Evolutionary conservation across 148 eudicot genomes (phyloP), one percentile per base, ranked within the genome.

Genomic region (Chenopodium quinoa): DNA sequence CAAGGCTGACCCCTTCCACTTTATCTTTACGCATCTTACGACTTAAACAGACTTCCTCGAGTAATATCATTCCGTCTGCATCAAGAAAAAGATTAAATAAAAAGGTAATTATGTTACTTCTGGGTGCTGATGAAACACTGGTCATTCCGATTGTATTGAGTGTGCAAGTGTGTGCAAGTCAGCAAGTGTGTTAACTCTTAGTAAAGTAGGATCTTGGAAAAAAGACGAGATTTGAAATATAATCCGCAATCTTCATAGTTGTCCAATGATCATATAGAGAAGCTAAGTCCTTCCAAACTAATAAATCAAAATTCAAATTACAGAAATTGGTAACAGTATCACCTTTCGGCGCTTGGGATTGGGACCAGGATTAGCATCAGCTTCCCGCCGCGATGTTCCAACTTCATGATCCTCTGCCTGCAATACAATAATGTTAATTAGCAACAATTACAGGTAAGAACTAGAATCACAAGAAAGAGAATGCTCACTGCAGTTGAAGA

Each of bases 281-380:
- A 73, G 65, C 37, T 31, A 48, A 64, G 4, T 32, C 10, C 25
- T 50, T 20, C 52, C 8, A 23, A 46, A 37, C 48, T 13, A 75
- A 3, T 31, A 32, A 68, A 37, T 7, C 2, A 48, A 8, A 70
- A 50, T 13, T 37, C 17, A 77, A 60, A 71, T 4, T 56, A 17
- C 56, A 62, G 22, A 63, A 19, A 52, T 40, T 12, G 13, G 63
- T 27, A 10, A 31, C 32, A 56, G 2, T 13, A 37, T 78, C 77
- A 88, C 90, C 90, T 86, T 88, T 78, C 77, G 88, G 17, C 90
- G 90, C 81, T 88, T 88, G 11, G 84, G 69, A 84, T 79, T 75
- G 16, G 90, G 87, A 76, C 70, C 82, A 75, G 74, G 78, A 66
- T 76, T 44, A 68, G 31, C 9, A 14, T 86, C 88, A 79, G 27